These are phyloP conservation scores for Naganishia onofrii DNA, from an alignment of 768 basidiomycete genomes.

Conservation along the genomic window DNA sequence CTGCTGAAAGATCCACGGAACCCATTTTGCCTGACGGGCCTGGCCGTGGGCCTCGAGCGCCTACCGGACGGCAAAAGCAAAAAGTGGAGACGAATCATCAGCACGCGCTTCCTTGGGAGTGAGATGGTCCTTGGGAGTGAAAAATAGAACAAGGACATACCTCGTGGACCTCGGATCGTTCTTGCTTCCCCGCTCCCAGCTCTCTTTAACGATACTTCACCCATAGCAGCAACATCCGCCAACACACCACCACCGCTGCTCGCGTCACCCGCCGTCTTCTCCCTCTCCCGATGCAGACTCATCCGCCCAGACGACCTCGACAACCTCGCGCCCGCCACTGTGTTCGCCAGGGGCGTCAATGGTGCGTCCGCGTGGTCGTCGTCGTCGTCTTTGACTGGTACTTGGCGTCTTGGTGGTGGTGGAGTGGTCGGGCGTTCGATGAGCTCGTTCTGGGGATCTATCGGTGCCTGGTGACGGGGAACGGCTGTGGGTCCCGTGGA, in stretches of 20 bases:
- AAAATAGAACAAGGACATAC: too few species aligned
- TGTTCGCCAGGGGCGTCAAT: not conserved
- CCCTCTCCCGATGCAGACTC: conserved; percentile 13
- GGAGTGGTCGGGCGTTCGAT: conserved; percentile 5
- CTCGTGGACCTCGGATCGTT: conserved; percentile 27
- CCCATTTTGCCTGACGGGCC: conserved; percentile 23
- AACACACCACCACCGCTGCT: not conserved
- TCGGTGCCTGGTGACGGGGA: too few species aligned
- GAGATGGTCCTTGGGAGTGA: too few species aligned
- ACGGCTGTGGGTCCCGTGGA: too few species aligned
- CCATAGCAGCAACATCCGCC: not conserved
- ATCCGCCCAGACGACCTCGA: conserved; percentile 22
- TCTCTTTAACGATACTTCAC: conserved; percentile 19
- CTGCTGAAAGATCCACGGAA: conserved; percentile 7
- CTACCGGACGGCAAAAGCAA: not conserved
- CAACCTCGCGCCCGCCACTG: conserved; percentile 21
- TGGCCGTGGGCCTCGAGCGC: conserved; percentile 26
- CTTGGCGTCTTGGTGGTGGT: not conserved
- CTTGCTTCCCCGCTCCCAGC: conserved; percentile 25
- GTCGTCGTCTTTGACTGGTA: not conserved
- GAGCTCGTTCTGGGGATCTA: too few species aligned
- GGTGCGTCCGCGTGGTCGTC: too few species aligned
- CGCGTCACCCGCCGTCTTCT: conserved; percentile 1
- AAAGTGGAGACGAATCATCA: too few species aligned
- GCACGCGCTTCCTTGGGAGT: too few species aligned